These are phyloP conservation scores for Exophiala sideris DNA, from an alignment of 2,329 filamentous ascomycete genomes.

Conservation along the genomic window DNA sequence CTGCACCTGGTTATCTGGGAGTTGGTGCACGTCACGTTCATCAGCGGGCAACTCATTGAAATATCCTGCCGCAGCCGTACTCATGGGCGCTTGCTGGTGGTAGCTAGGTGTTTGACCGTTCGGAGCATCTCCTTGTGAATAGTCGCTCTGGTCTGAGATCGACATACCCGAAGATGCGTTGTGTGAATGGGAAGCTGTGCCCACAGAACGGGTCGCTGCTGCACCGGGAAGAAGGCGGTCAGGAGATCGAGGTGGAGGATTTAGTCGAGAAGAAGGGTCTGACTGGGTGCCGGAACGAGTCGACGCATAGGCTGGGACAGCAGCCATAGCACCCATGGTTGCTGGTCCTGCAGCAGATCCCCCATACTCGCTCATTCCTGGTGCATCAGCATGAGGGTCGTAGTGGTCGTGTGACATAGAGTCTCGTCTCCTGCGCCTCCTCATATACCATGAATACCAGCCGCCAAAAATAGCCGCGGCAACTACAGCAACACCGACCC, in stretches of 20 bases:
- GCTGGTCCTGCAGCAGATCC: constrained; percentile 6
- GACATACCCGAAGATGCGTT: constrained; percentile 16
- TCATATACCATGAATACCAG: constrained; percentile 26
- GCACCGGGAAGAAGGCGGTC: constrained; percentile 18
- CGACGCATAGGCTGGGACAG: constrained; percentile 15
- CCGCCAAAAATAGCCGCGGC: constrained; percentile 25
- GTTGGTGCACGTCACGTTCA: constrained; percentile 12
- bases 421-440: constrained; percentile 21
- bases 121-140: constrained; percentile 9
- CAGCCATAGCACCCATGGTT: constrained; percentile 19
- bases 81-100: background rate
- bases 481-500: constrained; percentile 22
- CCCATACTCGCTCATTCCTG: constrained; percentile 18
- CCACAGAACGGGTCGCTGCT: constrained; percentile 9
- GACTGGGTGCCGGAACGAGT: constrained; percentile 23
- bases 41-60: constrained; percentile 16
- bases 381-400: constrained; percentile 11
- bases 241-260: constrained; percentile 20
- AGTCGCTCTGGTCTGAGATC: constrained; percentile 24
- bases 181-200: constrained; percentile 10
- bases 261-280: constrained; percentile 22
- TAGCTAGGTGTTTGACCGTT: constrained; percentile 1
- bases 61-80: constrained; percentile 4
- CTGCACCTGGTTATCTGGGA: constrained; percentile 9
- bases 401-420: constrained; percentile 22